These are phyloP conservation scores for Ramularia endophylla DNA, from an alignment of 2,329 filamentous ascomycete species.

Conservation along the genomic window DNA sequence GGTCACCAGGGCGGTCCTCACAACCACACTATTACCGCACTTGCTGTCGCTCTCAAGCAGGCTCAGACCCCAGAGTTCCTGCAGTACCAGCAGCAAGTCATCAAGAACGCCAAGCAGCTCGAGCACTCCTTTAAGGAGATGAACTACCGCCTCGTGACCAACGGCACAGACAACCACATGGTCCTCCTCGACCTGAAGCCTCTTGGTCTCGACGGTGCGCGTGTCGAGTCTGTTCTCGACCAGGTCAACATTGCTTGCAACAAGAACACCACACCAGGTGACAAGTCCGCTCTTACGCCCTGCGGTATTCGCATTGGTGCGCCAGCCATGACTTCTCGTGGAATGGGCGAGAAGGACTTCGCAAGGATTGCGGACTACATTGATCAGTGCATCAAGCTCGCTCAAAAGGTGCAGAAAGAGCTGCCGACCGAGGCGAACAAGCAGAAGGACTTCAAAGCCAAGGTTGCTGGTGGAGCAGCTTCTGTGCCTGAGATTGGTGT, in stretches of 20 bases:
- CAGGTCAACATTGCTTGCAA: conserved; percentile 99
- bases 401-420: conserved; percentile 75
- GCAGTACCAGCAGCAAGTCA: conserved; percentile 86
- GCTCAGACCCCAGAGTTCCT: conserved; percentile 86
- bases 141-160: conserved; percentile 89
- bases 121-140: conserved; percentile 71
- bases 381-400: conserved; percentile 79
- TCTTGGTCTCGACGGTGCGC: conserved; percentile 74
- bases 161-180: conserved; percentile 97
- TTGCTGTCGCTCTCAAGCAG: conserved; percentile 93
- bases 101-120: conserved; percentile 88
- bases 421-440: conserved; percentile 98
- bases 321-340: conserved; percentile 94
- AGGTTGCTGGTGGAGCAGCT: conserved; percentile 70
- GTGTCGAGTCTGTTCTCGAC: conserved; percentile 92
- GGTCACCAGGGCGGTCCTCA: conserved; percentile 98
- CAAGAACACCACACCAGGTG: conserved; percentile 97
- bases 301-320: conserved; percentile 94
- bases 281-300: conserved; percentile 93
- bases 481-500: conserved; percentile 62
- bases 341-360: conserved; percentile 89
- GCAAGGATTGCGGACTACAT: conserved; percentile 86
- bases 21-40: conserved; percentile 98
- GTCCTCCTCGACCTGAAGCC: conserved; percentile 91
- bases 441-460: conserved; percentile 98